Percentiles rank a stretch among this genome's conserved stretches.
Conservation (phyloP, 2,329 filamentous ascomycete species). For the Colletotrichum chlorophyti region DNA sequence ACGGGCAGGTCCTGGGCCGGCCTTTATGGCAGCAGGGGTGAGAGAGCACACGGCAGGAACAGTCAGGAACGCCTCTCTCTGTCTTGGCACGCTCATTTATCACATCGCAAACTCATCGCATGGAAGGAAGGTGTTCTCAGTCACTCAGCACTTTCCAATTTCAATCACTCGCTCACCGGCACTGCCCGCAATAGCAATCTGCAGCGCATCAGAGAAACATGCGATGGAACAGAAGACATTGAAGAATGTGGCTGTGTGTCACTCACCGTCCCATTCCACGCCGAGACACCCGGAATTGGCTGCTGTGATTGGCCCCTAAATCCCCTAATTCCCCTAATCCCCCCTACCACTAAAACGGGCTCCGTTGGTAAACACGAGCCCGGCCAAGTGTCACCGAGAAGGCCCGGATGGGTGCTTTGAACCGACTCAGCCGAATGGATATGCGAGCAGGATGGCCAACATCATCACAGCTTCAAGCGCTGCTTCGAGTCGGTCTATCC, state of each 20-base stretch:
- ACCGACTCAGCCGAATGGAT: slow-evolving; percentile 6
- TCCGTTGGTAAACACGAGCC: neutral
- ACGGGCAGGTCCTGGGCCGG: neutral
- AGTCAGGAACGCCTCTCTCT: neutral
- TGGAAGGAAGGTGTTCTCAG: neutral
- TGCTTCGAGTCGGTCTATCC: too few relatives aligned
- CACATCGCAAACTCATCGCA: neutral
- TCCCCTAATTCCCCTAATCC: neutral
- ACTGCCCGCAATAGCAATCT: neutral
- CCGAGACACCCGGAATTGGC: slow-evolving; percentile 18
- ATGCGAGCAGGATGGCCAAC: neutral
- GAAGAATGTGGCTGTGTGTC: slow-evolving; percentile 27
- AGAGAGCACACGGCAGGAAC: neutral
- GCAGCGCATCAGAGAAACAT: neutral
- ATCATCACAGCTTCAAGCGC: neutral
- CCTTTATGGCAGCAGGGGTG: neutral
- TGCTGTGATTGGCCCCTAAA: slow-evolving; percentile 4
- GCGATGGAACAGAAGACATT: neutral
- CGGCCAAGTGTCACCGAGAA: neutral
- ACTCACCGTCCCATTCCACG: slow-evolving; percentile 10
- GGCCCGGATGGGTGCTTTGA: neutral
- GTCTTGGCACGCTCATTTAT: too few relatives aligned
- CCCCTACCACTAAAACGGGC: neutral
- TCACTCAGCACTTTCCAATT: neutral
- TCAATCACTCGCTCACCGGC: neutral